Base-by-base conservation (phyloP, 2,329 filamentous ascomycete species). In the Pleoardoris graminearum region DNA sequence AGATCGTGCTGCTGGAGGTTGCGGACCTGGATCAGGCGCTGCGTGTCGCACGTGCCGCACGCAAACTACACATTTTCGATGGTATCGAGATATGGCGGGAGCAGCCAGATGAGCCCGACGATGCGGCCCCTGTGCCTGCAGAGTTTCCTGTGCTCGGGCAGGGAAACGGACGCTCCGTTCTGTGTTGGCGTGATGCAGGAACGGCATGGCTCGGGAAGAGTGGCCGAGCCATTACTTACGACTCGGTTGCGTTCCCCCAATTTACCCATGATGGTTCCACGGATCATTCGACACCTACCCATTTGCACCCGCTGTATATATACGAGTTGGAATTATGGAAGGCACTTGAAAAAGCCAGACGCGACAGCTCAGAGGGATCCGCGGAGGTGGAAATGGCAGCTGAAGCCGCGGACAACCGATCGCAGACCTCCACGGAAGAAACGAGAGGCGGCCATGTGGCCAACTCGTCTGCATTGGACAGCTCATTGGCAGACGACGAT, bases 81-180 rank as follows among this genome's bases (percentile, higher is more conserved):
- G 66, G 68, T 2, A 70, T 86, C 1, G 86, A 91, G 70, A 78
- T 92, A 4, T 93, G 89, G 90, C 76, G 87, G 50, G 89, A 93
- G 67, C 82, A 80, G 10, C 69, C 67, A 3, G 58, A 59, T 16
- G 44, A 49, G 17, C 14, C 23, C 12, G 6, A 51, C 3, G 17
- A 44, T 7, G 39, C 50, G 7, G 4, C 29, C 1, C 23, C 25
- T 4, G 19, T 19, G 7, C 11, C n/a, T n/a, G 42, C 60, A 14
- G 63, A 43, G 0, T 61, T 77, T 30, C 43, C 50, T 0, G 54
- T 77, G 12, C 44, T 67, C 11, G 77, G 77, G 4, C 42, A 57
- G 29, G 77, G 77, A 1, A 70, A 78, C 58, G 77, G 70, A 3
- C 68, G 77, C 10, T 76, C 75, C 2, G 75, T 80, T 0, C 58